Evolutionary conservation across 1,284 basidiomycete species (phyloP), one percentile per base, ranked within the genome.

Genomic region (Athelia sp.): DNA sequence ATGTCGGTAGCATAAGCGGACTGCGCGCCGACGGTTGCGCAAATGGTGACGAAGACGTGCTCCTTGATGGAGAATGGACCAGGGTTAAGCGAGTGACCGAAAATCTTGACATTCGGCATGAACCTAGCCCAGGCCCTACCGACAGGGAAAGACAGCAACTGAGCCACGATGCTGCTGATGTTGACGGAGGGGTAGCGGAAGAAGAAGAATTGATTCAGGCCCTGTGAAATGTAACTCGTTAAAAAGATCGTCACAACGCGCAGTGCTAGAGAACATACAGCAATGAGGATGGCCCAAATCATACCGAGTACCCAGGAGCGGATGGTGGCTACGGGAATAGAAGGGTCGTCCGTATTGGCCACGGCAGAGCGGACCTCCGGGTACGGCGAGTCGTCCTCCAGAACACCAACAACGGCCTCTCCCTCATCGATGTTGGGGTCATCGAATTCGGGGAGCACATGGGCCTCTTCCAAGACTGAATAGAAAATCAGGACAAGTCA

Each of bases 331-430:
- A 69, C 72, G 2, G 83, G 84, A 59, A 87, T 81, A 26, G 66
- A 63, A 9, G 75, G 73, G 60, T 89, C 84, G 56, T 90, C 86
- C 2, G 79, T 82, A 60, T 87, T 85, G 36, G 83, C 78, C 21
- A 90, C 87, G 29, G 84, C 84, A 21, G 85, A 84, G 24, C 88
- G 80, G 22, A 90, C 87, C 60, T 89, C 86, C 6, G 84, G 84
- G 60, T 90, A 90, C 0, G 79, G 81, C 0, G 78, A 82, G 52
- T 81, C 79, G 48, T 79, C 76, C 63, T 79, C 76, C 32, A 75
- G 58, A 11, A 70, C 56, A 6, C 74, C 78, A 15, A 56, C 59
- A 10, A 72, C 24, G 2, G 68, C 69, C 17, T 59, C 69, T 3
- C 75, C 69, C 50, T 68, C 70, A 66, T 84, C 75, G 8, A 44